Evolutionary conservation across 2,329 filamentous ascomycete genomes (phyloP), one percentile per base, ranked within the genome.

Genomic region (Fusarium sp.): DNA sequence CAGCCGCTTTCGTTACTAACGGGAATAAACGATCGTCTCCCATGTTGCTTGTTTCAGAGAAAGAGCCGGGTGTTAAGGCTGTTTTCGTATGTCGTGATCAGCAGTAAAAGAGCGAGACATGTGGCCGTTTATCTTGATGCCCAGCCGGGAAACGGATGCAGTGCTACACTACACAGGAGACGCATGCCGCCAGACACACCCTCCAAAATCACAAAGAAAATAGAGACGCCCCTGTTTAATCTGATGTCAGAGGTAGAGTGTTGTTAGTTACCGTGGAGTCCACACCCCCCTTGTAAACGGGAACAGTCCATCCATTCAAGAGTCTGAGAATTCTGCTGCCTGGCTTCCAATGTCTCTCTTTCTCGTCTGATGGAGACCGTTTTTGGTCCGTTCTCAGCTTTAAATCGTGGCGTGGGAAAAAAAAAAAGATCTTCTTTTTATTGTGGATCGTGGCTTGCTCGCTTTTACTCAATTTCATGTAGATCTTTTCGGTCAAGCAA

Each of bases 241-340:
- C 52, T 56, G 27, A 32, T 56, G 52, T 18, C n/a, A 56, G 52
- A 56, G n/a, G 52, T 57, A 57, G 30, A 35, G 30, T 30, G 48
- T n/a, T 7, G 48, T 11, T 52, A 52, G 48, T 32, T 52, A 9
- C 48, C 48, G 25, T 50, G 20, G 20, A 20, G 20, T 16, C 45
- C 45, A 50, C 48, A 52, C 32, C 43, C 59, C 61, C 41, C 65
- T 60, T 65, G 57, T 35, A 34, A 60, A 70, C 66, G 37, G 20
- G n/a, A 45, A 25, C 56, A 8, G 20, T 4, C 35, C 65, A 64
- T 65, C 79, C 79, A 79, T 71, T 80, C 76, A 80, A 58, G 43
- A 70, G 25, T 30, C 58, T 60, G 66, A 66, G 70, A 81, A 82
- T 80, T 71, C 80, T 80, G 80, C 74, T 81, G 79, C 80, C 80